Conservation (phyloP, 1,139 yeast species). For the Yamadazyma trypodendri region DNA sequence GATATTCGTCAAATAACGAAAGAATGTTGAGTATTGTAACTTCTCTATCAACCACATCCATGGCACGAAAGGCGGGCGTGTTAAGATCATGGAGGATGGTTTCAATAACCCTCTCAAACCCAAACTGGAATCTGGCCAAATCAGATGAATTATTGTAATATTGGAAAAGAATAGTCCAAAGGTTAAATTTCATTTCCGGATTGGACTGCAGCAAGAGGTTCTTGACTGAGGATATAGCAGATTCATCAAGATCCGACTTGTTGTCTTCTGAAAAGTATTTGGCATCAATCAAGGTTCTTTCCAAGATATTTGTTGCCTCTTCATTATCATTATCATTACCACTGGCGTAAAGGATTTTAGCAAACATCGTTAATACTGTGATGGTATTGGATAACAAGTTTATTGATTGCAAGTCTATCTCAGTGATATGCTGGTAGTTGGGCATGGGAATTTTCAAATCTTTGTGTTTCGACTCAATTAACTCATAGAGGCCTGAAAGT, state of each 20-base stretch:
- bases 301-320: slow-evolving; percentile 54
- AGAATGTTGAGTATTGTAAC: slow-evolving; percentile 27
- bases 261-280: slow-evolving; percentile 5
- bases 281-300: slow-evolving; percentile 43
- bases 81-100: slow-evolving; percentile 25
- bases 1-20: slow-evolving; percentile 32
- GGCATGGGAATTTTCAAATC: slow-evolving; percentile 23
- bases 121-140: slow-evolving; percentile 44
- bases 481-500: slow-evolving; percentile 20
- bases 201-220: slow-evolving; percentile 63
- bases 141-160: slow-evolving; percentile 50
- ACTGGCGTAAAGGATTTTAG: slow-evolving; percentile 50
- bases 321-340: slow-evolving; percentile 32
- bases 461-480: slow-evolving; percentile 15
- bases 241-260: slow-evolving; percentile 14
- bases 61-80: slow-evolving; percentile 12
- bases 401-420: slow-evolving; percentile 50
- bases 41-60: slow-evolving; percentile 16
- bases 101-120: slow-evolving; percentile 50
- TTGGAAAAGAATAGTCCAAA: slow-evolving; percentile 75
- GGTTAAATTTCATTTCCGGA: slow-evolving; percentile 61
- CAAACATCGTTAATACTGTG: slow-evolving; percentile 65
- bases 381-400: slow-evolving; percentile 64
- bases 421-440: slow-evolving; percentile 62
- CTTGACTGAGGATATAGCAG: slow-evolving; percentile 47